phyloP scores from a whole-genome alignment of 1,284 basidiomycete species.

The Pholiota adiposa region DNA sequence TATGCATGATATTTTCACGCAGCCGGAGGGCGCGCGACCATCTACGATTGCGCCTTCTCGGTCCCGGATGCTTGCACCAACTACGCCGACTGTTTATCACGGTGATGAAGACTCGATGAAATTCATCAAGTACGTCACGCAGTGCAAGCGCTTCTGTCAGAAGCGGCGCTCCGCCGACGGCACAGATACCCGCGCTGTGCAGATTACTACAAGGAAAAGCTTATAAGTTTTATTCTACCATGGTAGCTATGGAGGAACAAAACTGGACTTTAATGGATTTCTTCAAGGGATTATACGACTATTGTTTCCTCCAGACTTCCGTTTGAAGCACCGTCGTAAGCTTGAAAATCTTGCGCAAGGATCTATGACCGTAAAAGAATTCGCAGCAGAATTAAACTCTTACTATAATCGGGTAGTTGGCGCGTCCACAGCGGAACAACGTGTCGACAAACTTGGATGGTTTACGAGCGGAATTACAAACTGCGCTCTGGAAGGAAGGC shows the following conservation, averaged over 20 bases:
- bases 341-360: slow-evolving; percentile 10
- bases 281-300: slow-evolving; percentile 9
- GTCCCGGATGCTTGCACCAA: slow-evolving; percentile 13
- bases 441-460: slow-evolving; percentile 6
- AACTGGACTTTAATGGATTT: slow-evolving; percentile 2
- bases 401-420: background rate
- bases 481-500: slow-evolving; percentile 7
- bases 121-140: slow-evolving; percentile 16
- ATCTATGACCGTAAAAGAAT: slow-evolving; percentile 1
- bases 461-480: slow-evolving; percentile 1
- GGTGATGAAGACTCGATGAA: slow-evolving; percentile 18
- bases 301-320: slow-evolving; percentile 15
- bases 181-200: slow-evolving; percentile 11
- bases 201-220: slow-evolving; percentile 8
- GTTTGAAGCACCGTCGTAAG: slow-evolving; percentile 7
- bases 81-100: slow-evolving; percentile 11
- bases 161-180: slow-evolving; percentile 9
- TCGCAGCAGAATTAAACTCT: background rate
- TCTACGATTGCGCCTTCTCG: background rate
- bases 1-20: background rate
- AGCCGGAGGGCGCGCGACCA: background rate
- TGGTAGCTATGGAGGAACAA: background rate
- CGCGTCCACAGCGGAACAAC: background rate
- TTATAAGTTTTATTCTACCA: slow-evolving; percentile 9
- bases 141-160: slow-evolving; percentile 12